Evolutionary conservation across 768 basidiomycete genomes (phyloP).

Genomic region (Cantharellus cinnabarinus): DNA sequence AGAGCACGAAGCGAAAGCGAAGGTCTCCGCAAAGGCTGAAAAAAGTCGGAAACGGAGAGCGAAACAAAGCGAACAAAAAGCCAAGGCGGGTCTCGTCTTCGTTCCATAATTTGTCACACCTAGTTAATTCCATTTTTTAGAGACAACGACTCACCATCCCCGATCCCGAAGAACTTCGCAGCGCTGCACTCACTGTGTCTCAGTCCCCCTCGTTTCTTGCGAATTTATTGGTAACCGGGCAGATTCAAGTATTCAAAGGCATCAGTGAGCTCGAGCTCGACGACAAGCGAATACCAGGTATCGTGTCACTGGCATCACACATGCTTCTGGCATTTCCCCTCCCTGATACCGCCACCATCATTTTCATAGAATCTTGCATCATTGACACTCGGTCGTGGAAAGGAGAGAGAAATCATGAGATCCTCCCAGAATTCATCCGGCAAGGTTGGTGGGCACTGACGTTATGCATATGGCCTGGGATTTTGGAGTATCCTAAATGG

Average conservation of each 20-base stretch:
- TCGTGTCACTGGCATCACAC: slow-evolving; percentile 10
- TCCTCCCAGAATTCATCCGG: slow-evolving; percentile 53
- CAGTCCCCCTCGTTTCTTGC: slow-evolving; percentile 38
- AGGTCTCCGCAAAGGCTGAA: slow-evolving; percentile 11
- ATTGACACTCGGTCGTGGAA: slow-evolving; percentile 58
- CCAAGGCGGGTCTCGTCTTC: slow-evolving; percentile 28
- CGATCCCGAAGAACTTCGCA: slow-evolving; percentile 20
- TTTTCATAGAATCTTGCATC: slow-evolving; percentile 19
- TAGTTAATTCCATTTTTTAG: slow-evolving; percentile 18
- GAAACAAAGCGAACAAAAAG: slow-evolving; percentile 52
- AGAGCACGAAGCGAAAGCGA: too few species aligned
- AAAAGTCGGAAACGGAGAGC: slow-evolving; percentile 59
- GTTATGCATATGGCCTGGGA: background rate
- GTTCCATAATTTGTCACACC: background rate
- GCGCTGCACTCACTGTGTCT: slow-evolving; percentile 27
- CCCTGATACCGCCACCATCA: background rate
- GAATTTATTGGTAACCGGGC: slow-evolving; percentile 42
- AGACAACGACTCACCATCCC: slow-evolving; percentile 34
- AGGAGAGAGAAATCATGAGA: slow-evolving; percentile 47
- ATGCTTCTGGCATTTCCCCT: background rate
- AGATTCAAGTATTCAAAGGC: slow-evolving; percentile 46
- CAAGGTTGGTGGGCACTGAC: slow-evolving; percentile 30
- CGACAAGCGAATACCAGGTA: slow-evolving; percentile 63
- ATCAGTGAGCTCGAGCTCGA: slow-evolving; percentile 59
- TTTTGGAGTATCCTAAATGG: background rate